These are phyloP conservation scores for Hygrophorus russula DNA, from an alignment of 768 basidiomycete genomes.

Conservation along the genomic window DNA sequence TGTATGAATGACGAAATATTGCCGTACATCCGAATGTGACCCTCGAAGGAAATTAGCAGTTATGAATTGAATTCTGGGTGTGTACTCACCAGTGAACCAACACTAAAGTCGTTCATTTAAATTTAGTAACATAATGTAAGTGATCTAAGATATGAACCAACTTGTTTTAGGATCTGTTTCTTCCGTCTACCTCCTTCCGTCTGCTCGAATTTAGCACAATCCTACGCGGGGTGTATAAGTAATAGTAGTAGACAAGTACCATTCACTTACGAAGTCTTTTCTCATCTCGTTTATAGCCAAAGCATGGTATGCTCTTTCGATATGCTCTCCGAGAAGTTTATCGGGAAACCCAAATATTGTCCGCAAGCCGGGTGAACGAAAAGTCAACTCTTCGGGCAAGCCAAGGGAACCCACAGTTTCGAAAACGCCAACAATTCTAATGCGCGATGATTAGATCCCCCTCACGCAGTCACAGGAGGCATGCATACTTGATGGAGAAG, in stretches of 20 bases:
- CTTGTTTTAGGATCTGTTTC: slow-evolving; percentile 54
- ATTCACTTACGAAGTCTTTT: slow-evolving; percentile 48
- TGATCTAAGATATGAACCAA: slow-evolving; percentile 12
- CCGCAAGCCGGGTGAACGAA: slow-evolving; percentile 28
- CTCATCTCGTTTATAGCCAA: slow-evolving; percentile 59
- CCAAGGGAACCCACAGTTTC: slow-evolving; percentile 72
- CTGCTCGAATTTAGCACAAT: slow-evolving; percentile 54
- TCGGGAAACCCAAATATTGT: slow-evolving; percentile 60
- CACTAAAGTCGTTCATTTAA: slow-evolving; percentile 25
- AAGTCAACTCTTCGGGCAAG: slow-evolving; percentile 52
- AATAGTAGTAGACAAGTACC: neutral
- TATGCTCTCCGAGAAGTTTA: slow-evolving; percentile 44
- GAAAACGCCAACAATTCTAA: slow-evolving; percentile 61
- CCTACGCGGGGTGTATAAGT: slow-evolving; percentile 22
- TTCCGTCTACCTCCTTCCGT: slow-evolving; percentile 38
- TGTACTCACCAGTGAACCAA: slow-evolving; percentile 55
- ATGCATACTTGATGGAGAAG: slow-evolving; percentile 50
- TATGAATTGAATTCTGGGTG: neutral
- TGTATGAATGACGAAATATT: neutral
- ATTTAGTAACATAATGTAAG: neutral
- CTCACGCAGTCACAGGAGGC: slow-evolving; percentile 7
- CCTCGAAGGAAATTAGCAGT: slow-evolving; percentile 11
- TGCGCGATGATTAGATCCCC: neutral
- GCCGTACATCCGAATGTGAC: slow-evolving; percentile 31
- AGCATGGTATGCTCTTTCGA: slow-evolving; percentile 58